Percentiles rank a stretch among this genome's conserved stretches.
Conservation (phyloP, 768 basidiomycete genomes). For the Strobilomyces dryophilus region DNA sequence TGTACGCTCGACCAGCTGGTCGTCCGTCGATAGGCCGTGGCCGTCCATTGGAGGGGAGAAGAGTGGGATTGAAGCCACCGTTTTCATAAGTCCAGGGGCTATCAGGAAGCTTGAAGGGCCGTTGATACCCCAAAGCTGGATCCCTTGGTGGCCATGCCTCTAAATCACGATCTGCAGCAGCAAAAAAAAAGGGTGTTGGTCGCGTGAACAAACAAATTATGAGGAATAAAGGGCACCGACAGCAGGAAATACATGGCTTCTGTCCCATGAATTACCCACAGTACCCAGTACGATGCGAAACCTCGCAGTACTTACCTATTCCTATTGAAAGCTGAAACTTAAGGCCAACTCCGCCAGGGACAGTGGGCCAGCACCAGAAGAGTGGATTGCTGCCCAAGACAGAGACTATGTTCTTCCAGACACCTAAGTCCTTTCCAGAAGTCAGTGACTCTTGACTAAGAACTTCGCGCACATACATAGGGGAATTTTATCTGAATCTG, state of each 20-base stretch:
- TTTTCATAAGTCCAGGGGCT: constrained; percentile 89
- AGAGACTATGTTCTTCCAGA: constrained; percentile 65
- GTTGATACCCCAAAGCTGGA: constrained; percentile 37
- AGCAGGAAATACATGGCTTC: constrained; percentile 1
- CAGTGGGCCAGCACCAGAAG: constrained; percentile 82
- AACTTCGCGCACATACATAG: constrained; percentile 53
- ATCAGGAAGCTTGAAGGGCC: constrained; percentile 45
- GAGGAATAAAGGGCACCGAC: constrained; percentile 1
- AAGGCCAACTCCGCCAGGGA: constrained; percentile 65
- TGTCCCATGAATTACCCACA: constrained; percentile 3
- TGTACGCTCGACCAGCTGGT: constrained; percentile 29
- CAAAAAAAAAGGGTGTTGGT: constrained; percentile 11
- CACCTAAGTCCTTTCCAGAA: constrained; percentile 67
- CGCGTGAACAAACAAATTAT: not conserved
- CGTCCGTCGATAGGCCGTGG: constrained; percentile 28
- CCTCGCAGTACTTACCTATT: constrained; percentile 72
- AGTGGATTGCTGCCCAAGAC: constrained; percentile 73
- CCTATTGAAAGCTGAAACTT: constrained; percentile 67
- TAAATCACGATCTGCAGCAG: constrained; percentile 31
- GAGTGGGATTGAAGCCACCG: constrained; percentile 67
- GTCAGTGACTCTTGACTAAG: constrained; percentile 8
- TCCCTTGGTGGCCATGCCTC: constrained; percentile 75
- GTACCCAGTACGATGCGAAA: constrained; percentile 16
- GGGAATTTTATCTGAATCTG: constrained; percentile 76
- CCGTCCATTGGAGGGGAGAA: constrained; percentile 57